These are phyloP conservation scores for Penicillium lividum DNA, from an alignment of 495 filamentous ascomycete genomes.

Conservation along the genomic window DNA sequence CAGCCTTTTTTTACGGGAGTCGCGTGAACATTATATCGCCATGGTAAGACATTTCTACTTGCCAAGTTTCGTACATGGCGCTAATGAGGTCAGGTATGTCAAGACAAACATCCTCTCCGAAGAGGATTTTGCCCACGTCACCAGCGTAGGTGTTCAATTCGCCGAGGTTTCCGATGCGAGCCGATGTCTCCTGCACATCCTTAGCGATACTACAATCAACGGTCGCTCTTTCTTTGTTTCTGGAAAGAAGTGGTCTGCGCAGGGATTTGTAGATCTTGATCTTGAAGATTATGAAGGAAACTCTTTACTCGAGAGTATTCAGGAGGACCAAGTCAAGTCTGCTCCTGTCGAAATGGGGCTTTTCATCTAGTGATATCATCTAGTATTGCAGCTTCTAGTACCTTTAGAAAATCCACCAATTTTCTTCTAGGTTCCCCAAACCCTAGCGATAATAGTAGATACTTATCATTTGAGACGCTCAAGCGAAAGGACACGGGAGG, in stretches of 20 bases:
- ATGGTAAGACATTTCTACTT: conserved; percentile 13
- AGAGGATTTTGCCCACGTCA: conserved; percentile 12
- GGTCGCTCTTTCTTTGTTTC: conserved; percentile 24
- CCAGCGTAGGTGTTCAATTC: conserved; percentile 19
- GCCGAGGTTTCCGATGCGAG: conserved; percentile 19
- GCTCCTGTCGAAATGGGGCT: conserved; percentile 15
- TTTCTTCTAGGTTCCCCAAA: no score
- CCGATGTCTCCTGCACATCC: conserved; percentile 20
- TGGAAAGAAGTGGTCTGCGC: conserved; percentile 16
- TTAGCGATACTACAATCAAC: conserved; percentile 19
- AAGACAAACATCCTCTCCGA: conserved; percentile 26
- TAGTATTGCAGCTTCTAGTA: no score
- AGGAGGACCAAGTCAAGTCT: conserved; percentile 19
- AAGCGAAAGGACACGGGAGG: no score
- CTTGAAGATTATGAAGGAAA: conserved; percentile 21
- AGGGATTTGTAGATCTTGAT: conserved; percentile 22
- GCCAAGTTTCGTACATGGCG: not conserved
- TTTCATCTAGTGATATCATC: conserved; percentile 15
- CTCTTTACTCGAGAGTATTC: conserved; percentile 17
- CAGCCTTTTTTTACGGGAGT: conserved; percentile 23
- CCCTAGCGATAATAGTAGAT: no score
- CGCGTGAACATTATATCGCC: conserved; percentile 26
- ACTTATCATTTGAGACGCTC: no score
- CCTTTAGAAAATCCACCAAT: no score
- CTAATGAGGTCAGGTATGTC: conserved; percentile 19